phyloP scores from a whole-genome alignment of 1,284 basidiomycete species.

The Ceratobasidium sp. region DNA sequence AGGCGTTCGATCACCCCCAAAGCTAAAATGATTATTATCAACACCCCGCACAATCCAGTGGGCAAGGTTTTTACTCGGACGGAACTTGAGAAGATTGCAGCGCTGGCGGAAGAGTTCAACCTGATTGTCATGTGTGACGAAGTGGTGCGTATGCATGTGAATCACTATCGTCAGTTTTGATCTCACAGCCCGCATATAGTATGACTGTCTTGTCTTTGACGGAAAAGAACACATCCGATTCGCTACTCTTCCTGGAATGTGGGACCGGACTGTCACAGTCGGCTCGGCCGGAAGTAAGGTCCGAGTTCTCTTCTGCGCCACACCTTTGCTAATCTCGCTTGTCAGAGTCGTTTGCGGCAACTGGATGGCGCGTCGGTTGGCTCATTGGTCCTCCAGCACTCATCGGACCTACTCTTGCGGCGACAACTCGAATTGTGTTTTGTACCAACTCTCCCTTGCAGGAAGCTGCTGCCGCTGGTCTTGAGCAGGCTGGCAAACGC shows the following conservation, averaged over 20 bases:
- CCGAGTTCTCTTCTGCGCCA: not conserved
- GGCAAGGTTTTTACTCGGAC: constrained; percentile 90
- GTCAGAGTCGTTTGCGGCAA: constrained; percentile 95
- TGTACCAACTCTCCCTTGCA: constrained; percentile 91
- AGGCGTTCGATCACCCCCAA: constrained; percentile 84
- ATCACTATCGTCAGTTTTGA: not conserved
- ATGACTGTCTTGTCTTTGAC: constrained; percentile 93
- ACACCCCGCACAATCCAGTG: constrained; percentile 95
- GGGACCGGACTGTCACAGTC: constrained; percentile 90
- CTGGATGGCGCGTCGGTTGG: constrained; percentile 98
- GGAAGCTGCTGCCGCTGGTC: constrained; percentile 87
- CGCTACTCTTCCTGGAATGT: constrained; percentile 95
- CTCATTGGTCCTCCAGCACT: constrained; percentile 87
- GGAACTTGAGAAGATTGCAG: constrained; percentile 86
- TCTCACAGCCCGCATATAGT: constrained; percentile 58
- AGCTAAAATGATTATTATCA: constrained; percentile 92
- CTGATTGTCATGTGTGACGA: constrained; percentile 95
- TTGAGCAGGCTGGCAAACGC: constrained; percentile 76
- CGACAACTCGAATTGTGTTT: constrained; percentile 93
- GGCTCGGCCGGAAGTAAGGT: constrained; percentile 78
- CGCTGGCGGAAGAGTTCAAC: constrained; percentile 90
- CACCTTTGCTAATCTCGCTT: not conserved
- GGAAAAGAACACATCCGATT: constrained; percentile 89
- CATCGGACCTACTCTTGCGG: constrained; percentile 86
- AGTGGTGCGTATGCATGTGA: constrained; percentile 67